Percentiles rank a stretch among this genome's conserved stretches.
phyloP scores from a whole-genome alignment of 352 stramenopile species.

The Pythium guiyangense region DNA sequence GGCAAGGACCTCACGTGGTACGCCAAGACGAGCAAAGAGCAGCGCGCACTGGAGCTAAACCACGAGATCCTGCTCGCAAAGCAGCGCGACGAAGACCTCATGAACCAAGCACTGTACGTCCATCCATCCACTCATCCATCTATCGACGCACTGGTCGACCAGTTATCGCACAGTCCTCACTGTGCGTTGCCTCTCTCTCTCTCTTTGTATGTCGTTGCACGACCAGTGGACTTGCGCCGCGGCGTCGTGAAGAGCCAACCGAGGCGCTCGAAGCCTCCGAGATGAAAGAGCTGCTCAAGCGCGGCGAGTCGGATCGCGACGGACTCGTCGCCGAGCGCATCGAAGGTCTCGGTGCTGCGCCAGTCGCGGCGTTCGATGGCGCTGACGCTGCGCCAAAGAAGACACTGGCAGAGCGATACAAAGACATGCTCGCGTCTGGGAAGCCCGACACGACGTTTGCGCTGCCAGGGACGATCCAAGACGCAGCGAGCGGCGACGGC shows the following conservation, averaged over 20 bases:
- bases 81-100: constrained; percentile 85
- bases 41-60: constrained; percentile 46
- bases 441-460: constrained; percentile 58
- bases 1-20: constrained; percentile 91
- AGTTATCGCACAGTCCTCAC: not conserved
- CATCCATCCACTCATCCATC: not conserved
- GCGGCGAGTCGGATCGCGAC: constrained; percentile 67
- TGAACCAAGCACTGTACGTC: constrained; percentile 86
- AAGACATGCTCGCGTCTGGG: constrained; percentile 49
- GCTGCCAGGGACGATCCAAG: constrained; percentile 35
- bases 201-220: not conserved
- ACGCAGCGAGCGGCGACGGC: not conserved
- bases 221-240: constrained; percentile 59
- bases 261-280: constrained; percentile 66
- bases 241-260: constrained; percentile 34
- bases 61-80: constrained; percentile 68
- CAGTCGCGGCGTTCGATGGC: constrained; percentile 35
- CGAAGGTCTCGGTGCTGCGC: constrained; percentile 80
- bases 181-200: not conserved
- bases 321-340: constrained; percentile 69
- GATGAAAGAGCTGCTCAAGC: constrained; percentile 83
- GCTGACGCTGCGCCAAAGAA: constrained; percentile 43
- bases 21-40: constrained; percentile 59
- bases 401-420: constrained; percentile 69
- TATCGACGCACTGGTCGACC: not conserved